A percentile compares a stretch with the other conserved stretches of the same genome.
Conservation (phyloP, 1,284 basidiomycete species). For the Boletus putidus region DNA sequence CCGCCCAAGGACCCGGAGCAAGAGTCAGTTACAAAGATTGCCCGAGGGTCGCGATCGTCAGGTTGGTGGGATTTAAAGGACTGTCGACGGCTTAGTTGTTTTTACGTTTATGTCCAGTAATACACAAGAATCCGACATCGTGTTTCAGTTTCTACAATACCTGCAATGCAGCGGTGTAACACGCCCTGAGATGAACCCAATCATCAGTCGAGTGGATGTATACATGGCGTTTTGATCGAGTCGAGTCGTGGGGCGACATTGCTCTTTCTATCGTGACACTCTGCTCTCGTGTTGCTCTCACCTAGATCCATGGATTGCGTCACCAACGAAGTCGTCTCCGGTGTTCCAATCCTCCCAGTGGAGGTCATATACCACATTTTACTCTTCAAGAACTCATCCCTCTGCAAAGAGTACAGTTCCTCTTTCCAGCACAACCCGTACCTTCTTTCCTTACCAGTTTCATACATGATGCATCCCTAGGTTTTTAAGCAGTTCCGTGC, state of each 20-base stretch:
- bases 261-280: too few species aligned
- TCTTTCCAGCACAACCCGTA: not conserved
- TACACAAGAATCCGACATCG: not conserved
- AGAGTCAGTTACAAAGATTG: conserved; percentile 63
- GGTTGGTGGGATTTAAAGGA: conserved; percentile 23
- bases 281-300: too few species aligned
- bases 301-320: not conserved
- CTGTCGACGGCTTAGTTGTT: not conserved
- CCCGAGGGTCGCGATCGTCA: conserved; percentile 57
- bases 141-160: not conserved
- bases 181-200: too few species aligned
- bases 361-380: not conserved
- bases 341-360: not conserved
- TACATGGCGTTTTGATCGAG: too few species aligned
- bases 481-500: not conserved
- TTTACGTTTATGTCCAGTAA: conserved; percentile 1
- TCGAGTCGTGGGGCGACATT: too few species aligned
- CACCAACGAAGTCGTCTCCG: not conserved
- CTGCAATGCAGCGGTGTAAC: too few species aligned
- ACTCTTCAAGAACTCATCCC: not conserved
- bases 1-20: conserved; percentile 70
- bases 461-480: not conserved
- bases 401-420: not conserved
- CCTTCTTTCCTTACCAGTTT: too few species aligned
- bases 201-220: too few species aligned